Conservation (phyloP, 2,329 filamentous ascomycete species). For the Fusarium sterilihyphosum region DNA sequence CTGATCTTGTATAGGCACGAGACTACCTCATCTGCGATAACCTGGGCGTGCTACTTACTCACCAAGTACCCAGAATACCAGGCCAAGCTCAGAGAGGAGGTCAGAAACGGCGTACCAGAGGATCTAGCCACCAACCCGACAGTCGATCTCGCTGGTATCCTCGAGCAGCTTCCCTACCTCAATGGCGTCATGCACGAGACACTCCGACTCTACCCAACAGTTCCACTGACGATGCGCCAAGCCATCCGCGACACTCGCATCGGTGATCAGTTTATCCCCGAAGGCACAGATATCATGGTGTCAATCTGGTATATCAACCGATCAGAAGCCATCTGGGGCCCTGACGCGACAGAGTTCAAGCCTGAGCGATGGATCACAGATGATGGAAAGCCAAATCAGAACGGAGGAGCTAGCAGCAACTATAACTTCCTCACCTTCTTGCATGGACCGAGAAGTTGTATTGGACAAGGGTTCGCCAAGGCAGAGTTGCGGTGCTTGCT, state of each 20-base stretch:
- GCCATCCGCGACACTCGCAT: slow-evolving; percentile 67
- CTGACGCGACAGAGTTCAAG: slow-evolving; percentile 71
- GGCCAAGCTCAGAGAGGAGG: slow-evolving; percentile 27
- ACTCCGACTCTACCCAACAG: slow-evolving; percentile 73
- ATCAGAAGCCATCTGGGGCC: slow-evolving; percentile 71
- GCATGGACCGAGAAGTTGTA: slow-evolving; percentile 84
- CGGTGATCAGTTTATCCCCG: slow-evolving; percentile 68
- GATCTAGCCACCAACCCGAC: background rate
- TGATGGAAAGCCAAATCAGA: slow-evolving; percentile 63
- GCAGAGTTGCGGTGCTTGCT: slow-evolving; percentile 79
- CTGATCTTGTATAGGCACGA: slow-evolving; percentile 23
- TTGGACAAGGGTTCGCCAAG: slow-evolving; percentile 78
- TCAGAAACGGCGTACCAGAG: background rate
- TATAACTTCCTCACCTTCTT: slow-evolving; percentile 82
- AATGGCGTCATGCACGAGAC: slow-evolving; percentile 76
- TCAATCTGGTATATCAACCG: slow-evolving; percentile 70
- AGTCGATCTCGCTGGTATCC: slow-evolving; percentile 55
- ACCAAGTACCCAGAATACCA: slow-evolving; percentile 30
- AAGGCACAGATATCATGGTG: slow-evolving; percentile 71
- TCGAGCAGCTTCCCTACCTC: slow-evolving; percentile 74
- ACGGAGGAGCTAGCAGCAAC: slow-evolving; percentile 75
- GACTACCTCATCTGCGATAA: slow-evolving; percentile 34
- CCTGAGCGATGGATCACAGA: slow-evolving; percentile 73
- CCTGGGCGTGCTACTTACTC: slow-evolving; percentile 35
- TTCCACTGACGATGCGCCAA: slow-evolving; percentile 71